Evolutionary conservation across 1,284 basidiomycete genomes (phyloP).

Genomic region (Leccinum holopus): DNA sequence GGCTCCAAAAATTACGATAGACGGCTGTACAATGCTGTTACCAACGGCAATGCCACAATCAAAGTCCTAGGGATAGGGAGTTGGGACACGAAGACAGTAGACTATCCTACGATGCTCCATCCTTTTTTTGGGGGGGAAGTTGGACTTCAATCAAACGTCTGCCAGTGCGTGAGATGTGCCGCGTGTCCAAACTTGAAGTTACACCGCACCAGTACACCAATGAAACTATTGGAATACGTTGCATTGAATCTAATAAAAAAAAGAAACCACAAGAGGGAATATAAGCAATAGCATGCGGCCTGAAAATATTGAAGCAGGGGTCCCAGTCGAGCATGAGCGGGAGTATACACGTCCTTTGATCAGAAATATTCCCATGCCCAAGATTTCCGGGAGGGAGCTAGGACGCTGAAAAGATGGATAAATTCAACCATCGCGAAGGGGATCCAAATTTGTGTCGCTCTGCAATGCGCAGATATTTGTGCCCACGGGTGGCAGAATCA

Average conservation of each 20-base stretch:
- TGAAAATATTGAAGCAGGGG: not conserved
- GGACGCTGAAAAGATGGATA: constrained; percentile 1
- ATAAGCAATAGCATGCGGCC: constrained; percentile 4
- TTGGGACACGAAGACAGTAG: not conserved
- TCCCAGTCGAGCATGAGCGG: not conserved
- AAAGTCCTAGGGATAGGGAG: constrained; percentile 1
- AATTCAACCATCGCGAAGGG: constrained; percentile 1
- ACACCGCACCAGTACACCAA: not conserved
- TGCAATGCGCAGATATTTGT: constrained; percentile 8
- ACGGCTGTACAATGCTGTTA: constrained; percentile 11
- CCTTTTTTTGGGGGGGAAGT: not conserved
- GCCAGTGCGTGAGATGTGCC: not conserved
- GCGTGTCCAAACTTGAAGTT: not conserved
- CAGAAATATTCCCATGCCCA: not conserved
- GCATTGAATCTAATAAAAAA: not conserved
- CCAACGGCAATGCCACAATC: constrained; percentile 21
- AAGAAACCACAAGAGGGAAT: not conserved
- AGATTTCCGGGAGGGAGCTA: not conserved
- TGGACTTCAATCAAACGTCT: not conserved
- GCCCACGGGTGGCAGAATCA: constrained; percentile 11
- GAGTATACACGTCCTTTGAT: not conserved
- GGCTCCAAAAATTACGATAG: constrained; percentile 1
- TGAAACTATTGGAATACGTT: not conserved
- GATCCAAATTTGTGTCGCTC: not conserved
- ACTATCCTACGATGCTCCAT: not conserved